phyloP scores from a whole-genome alignment of 805 yeast genomes.

The Candida boleticola region DNA sequence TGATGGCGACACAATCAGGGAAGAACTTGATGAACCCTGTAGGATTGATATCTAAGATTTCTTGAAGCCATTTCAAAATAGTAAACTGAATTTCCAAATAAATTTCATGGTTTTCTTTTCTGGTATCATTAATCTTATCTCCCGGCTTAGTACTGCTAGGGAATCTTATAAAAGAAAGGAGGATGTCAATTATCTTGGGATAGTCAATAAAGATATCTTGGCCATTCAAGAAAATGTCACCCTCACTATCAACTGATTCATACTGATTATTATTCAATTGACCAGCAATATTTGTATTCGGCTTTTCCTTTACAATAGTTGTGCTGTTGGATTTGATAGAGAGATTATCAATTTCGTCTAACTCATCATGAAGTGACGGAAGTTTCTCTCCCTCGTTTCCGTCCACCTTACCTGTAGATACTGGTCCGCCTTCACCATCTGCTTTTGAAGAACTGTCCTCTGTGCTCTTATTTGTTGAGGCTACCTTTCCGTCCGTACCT shows the following conservation, averaged over 20 bases:
- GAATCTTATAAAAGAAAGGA: constrained; percentile 76
- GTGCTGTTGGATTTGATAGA: constrained; percentile 28
- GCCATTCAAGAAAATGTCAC: constrained; percentile 33
- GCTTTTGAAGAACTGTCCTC: background rate
- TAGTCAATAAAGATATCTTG: constrained; percentile 83
- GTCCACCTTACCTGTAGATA: no score
- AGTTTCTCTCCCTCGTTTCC: background rate
- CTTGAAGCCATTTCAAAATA: constrained; percentile 79
- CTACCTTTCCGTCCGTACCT: background rate
- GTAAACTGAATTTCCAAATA: constrained; percentile 67
- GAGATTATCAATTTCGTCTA: constrained; percentile 14
- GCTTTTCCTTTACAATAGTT: constrained; percentile 18
- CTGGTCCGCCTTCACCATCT: no score
- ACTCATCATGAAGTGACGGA: no score
- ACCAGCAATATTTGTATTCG: background rate
- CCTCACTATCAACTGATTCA: constrained; percentile 12
- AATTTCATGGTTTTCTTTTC: constrained; percentile 37
- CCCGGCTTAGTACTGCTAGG: constrained; percentile 27
- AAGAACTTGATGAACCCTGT: constrained; percentile 68
- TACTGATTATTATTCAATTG: background rate
- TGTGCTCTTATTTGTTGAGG: background rate
- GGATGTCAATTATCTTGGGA: constrained; percentile 73
- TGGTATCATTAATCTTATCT: constrained; percentile 21
- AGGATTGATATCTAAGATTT: constrained; percentile 71
- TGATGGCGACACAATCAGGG: constrained; percentile 69